Conservation (phyloP, 2,329 filamentous ascomycete species). For the Talaromyces sp. region DNA sequence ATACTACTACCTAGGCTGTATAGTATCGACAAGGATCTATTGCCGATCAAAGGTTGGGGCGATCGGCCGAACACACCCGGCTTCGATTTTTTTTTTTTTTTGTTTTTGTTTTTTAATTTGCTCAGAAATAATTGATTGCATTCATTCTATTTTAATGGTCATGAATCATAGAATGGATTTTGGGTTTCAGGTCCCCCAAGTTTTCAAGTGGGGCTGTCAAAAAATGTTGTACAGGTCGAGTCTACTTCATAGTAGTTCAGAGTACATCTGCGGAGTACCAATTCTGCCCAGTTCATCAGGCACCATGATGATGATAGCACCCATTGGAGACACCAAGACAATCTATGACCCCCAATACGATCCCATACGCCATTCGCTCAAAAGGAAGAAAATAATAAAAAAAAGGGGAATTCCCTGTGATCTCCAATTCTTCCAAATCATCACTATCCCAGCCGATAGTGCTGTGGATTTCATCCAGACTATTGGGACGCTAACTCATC, state of each 20-base stretch:
- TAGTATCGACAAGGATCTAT: neutral
- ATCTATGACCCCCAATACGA: too few species aligned
- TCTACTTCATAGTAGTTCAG: too few species aligned
- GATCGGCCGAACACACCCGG: constrained; percentile 5
- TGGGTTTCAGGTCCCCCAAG: neutral
- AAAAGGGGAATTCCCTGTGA: too few species aligned
- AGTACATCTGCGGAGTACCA: too few species aligned
- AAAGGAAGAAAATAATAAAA: too few species aligned
- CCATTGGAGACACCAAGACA: too few species aligned
- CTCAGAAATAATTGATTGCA: neutral
- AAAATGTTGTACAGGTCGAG: constrained; percentile 15
- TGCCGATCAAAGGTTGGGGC: neutral
- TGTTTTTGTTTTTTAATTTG: neutral
- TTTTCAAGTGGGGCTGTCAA: neutral
- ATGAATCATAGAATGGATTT: neutral
- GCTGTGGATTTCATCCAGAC: constrained; percentile 7
- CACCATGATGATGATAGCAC: too few species aligned
- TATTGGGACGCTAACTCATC: constrained; percentile 19
- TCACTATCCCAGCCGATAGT: constrained; percentile 8
- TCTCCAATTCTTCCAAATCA: constrained; percentile 23
- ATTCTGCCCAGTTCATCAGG: too few species aligned
- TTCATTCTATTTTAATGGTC: too few species aligned
- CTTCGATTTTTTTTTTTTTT: neutral
- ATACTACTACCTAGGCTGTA: neutral
- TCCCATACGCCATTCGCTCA: too few species aligned